Evolutionary conservation across 805 yeast genomes (phyloP), one percentile per base, ranked within the genome.

Genomic region (Zygoascus ofunaensis): DNA sequence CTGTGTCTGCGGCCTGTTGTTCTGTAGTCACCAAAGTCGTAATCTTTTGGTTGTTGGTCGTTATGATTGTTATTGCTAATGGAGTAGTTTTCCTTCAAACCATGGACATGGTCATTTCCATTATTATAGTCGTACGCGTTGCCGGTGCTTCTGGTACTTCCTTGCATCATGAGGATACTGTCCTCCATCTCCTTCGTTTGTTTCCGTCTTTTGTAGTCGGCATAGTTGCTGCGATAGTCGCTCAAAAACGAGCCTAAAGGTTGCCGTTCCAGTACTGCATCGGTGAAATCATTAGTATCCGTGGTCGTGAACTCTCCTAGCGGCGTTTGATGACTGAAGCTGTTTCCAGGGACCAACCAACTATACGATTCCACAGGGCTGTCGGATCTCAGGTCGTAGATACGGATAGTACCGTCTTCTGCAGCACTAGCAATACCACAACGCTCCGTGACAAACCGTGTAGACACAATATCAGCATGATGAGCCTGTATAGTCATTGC

Each of bases 361-460:
- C 48, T 40, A 37, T 23, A 37, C 5, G 54, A 59, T 5, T 77
- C 71, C 36, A 87, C 57, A 50, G 75, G 80, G 50, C 92, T 77
- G 57, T 84, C 94, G 1, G 87, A 71, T 49, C 96, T 70, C 37
- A 85, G 61, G 59, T 87, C 97, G 60, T 76, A 82, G 44, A 86
- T 62, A 47, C 83, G 70, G 21, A 84, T 66, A 0, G 71, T 59
- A 3, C 90, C 89, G 59, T 84, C 94, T 56, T 87, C 96, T 37
- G 82, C 73, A 1, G 95, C 95, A 2, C 81, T 71, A 0, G 74
- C 76, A 53, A 87, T 77, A 1, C 86, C 72, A 47, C 79, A 67
- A 1, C 86, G 86, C 49, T 78, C 82, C 5, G 86, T 86, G 57
- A 80, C 80, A 54, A 77, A 77, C 4, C 34, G 18, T 5, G 37